phyloP scores from a whole-genome alignment of 2,329 filamentous ascomycete genomes.

The Ambrosiella cleistominuta region DNA sequence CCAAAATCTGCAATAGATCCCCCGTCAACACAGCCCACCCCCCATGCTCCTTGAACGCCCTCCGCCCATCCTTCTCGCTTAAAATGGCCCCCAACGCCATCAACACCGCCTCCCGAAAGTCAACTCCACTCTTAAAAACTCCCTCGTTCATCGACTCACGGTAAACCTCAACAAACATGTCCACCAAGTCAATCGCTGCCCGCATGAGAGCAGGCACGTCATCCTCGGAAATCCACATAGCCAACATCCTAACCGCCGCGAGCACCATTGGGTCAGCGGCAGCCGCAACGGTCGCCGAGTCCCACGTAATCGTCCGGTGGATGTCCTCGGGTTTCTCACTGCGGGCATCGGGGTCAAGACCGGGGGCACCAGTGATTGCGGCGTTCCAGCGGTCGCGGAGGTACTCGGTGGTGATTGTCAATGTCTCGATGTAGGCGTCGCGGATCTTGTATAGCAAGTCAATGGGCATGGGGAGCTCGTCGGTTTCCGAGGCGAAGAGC shows the following conservation, averaged over 20 bases:
- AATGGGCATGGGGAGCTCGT: constrained; percentile 14
- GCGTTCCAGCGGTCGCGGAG: constrained; percentile 55
- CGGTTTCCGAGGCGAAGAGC: constrained; percentile 32
- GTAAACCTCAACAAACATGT: constrained; percentile 49
- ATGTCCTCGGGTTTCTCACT: constrained; percentile 26
- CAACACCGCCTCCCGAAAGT: constrained; percentile 39
- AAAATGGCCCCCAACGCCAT: constrained; percentile 42
- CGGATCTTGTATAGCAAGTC: constrained; percentile 41
- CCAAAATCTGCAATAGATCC: constrained; percentile 31
- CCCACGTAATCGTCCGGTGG: constrained; percentile 38
- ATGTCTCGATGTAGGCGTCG: constrained; percentile 42
- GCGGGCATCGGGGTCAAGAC: constrained; percentile 40
- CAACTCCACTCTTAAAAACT: constrained; percentile 20
- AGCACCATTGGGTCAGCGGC: constrained; percentile 41
- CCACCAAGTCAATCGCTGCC: constrained; percentile 40
- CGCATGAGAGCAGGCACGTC: constrained; percentile 40
- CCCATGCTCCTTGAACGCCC: constrained; percentile 30
- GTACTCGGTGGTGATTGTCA: constrained; percentile 46
- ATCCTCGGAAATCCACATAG: constrained; percentile 53
- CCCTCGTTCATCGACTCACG: constrained; percentile 15
- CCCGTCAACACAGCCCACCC: constrained; percentile 36
- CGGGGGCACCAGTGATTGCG: constrained; percentile 42
- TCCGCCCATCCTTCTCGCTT: constrained; percentile 29
- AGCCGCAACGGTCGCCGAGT: constrained; percentile 31
- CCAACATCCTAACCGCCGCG: constrained; percentile 37